Evolutionary conservation across 2,329 filamentous ascomycete genomes (phyloP).

Genomic region (Claviceps africana): DNA sequence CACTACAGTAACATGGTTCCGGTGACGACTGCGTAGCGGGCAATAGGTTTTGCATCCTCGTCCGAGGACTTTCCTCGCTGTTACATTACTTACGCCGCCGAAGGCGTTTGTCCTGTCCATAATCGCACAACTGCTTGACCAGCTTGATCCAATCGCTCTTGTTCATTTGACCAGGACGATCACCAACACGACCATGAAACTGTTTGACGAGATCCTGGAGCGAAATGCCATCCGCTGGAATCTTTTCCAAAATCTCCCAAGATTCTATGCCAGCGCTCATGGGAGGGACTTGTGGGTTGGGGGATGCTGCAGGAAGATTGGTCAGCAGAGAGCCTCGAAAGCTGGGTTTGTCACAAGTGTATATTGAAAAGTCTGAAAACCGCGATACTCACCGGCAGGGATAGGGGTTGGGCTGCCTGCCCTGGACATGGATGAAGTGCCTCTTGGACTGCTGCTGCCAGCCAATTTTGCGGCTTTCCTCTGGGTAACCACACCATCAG

Average conservation of each 20-base stretch:
- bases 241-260: constrained; percentile 39
- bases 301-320: constrained; percentile 15
- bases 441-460: constrained; percentile 28
- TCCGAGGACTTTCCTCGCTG: not conserved
- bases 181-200: constrained; percentile 40
- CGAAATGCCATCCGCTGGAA: constrained; percentile 40
- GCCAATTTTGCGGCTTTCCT: constrained; percentile 45
- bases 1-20: not conserved
- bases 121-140: constrained; percentile 41
- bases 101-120: constrained; percentile 39
- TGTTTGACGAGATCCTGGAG: constrained; percentile 39
- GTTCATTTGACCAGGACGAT: constrained; percentile 35
- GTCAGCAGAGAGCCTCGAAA: not conserved
- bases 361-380: not conserved
- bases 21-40: not conserved
- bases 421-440: constrained; percentile 45
- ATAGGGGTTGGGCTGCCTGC: constrained; percentile 44
- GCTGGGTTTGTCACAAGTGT: not conserved
- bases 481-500: constrained; percentile 32
- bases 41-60: not conserved
- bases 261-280: constrained; percentile 26
- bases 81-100: constrained; percentile 23
- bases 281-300: constrained; percentile 23
- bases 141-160: constrained; percentile 44
- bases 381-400: constrained; percentile 21